Evolutionary conservation across 495 filamentous ascomycete genomes (phyloP).

Genomic region (Elaphomyces granulatus): DNA sequence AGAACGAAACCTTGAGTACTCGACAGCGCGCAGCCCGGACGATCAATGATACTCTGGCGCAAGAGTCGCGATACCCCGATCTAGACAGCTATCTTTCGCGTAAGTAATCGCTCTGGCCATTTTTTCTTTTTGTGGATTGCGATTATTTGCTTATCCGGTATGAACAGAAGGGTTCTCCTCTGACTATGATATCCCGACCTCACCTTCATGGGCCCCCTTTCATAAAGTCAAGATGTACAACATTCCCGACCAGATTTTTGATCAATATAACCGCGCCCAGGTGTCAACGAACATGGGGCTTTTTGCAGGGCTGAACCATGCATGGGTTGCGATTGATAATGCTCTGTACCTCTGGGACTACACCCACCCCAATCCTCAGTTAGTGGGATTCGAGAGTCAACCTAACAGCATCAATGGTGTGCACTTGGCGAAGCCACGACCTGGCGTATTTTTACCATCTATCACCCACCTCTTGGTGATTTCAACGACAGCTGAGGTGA

Average conservation of each 20-base stretch:
- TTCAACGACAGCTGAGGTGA: constrained; percentile 68
- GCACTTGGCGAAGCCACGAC: constrained; percentile 60
- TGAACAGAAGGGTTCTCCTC: constrained; percentile 65
- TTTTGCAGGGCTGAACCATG: constrained; percentile 84
- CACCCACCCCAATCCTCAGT: constrained; percentile 65
- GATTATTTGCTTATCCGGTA: constrained; percentile 6
- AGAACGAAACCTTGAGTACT: constrained; percentile 38
- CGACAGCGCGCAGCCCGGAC: constrained; percentile 67
- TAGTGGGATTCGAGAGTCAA: constrained; percentile 89
- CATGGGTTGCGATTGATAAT: constrained; percentile 93
- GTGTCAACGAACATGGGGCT: constrained; percentile 80
- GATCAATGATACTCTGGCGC: constrained; percentile 62
- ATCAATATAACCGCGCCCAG: constrained; percentile 73
- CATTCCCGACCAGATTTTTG: constrained; percentile 78
- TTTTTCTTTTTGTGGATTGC: background rate
- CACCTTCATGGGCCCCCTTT: constrained; percentile 72
- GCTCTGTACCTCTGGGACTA: constrained; percentile 97
- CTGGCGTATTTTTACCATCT: constrained; percentile 66
- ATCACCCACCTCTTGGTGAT: constrained; percentile 83
- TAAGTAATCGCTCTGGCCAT: constrained; percentile 37
- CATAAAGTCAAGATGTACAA: constrained; percentile 66
- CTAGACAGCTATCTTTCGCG: constrained; percentile 81
- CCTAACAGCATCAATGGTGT: constrained; percentile 73
- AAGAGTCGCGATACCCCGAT: constrained; percentile 73
- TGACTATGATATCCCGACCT: constrained; percentile 66